These are phyloP conservation scores for Curvularia hawaiiensis DNA, from an alignment of 2,329 filamentous ascomycete species.

Conservation along the genomic window DNA sequence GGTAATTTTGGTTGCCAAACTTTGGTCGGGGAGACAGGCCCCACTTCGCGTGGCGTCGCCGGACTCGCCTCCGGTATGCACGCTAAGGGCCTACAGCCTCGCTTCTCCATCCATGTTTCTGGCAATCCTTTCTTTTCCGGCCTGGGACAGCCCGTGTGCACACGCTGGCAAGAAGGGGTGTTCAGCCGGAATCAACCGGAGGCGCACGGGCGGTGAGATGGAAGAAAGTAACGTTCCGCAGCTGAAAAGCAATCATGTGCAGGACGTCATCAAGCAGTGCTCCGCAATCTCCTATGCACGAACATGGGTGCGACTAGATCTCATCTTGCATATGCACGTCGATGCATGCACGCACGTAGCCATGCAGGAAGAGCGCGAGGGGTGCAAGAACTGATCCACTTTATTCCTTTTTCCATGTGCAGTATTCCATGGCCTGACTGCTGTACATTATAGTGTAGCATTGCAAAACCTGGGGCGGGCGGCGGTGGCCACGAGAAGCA, in stretches of 20 bases:
- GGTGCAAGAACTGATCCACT: neutral
- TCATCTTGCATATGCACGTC: constrained; percentile 4
- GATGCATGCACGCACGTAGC: neutral
- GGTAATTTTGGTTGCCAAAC: neutral
- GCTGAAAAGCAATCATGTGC: constrained; percentile 10
- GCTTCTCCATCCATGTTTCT: neutral
- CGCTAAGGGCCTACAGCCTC: neutral
- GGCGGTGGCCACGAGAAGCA: neutral
- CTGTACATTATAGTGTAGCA: neutral
- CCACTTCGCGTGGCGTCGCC: neutral
- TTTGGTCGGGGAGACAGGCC: neutral
- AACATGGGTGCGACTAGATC: constrained; percentile 1
- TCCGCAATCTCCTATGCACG: constrained; percentile 12
- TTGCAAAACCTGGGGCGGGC: constrained; percentile 1
- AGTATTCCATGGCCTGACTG: neutral
- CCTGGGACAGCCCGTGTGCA: neutral
- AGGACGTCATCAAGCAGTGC: constrained; percentile 11
- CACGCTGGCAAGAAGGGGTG: neutral
- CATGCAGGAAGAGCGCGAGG: neutral
- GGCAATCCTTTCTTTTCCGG: neutral
- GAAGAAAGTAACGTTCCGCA: constrained; percentile 2
- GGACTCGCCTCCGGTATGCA: neutral
- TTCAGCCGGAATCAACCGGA: constrained; percentile 15
- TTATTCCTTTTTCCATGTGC: neutral
- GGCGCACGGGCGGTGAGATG: neutral